Evolutionary conservation across 2,329 filamentous ascomycete species (phyloP).

Genomic region (Ophiostoma ulmi): DNA sequence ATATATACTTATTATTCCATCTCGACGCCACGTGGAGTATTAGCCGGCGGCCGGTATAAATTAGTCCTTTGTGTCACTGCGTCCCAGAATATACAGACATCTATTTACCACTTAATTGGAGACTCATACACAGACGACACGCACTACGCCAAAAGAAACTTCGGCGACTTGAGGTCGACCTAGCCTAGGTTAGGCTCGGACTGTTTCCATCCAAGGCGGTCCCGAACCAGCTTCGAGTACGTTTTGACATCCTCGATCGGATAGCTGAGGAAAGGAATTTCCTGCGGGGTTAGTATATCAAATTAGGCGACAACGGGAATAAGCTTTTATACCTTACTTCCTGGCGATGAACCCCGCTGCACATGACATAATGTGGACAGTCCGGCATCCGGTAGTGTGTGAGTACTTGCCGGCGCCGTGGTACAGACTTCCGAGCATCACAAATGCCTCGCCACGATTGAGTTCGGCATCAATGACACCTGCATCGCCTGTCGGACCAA

Average conservation of each 20-base stretch:
- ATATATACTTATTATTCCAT: neutral
- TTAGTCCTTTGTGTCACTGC: neutral
- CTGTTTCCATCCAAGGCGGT: slow-evolving; percentile 12
- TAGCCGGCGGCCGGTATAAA: neutral
- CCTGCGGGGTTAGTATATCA: neutral
- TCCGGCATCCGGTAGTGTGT: neutral
- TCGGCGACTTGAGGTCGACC: slow-evolving; percentile 9
- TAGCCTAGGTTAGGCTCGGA: slow-evolving; percentile 9
- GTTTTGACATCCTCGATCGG: slow-evolving; percentile 12
- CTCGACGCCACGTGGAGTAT: slow-evolving; percentile 5
- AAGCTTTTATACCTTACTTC: neutral
- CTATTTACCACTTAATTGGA: neutral
- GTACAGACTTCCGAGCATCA: neutral
- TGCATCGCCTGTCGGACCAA: slow-evolving; percentile 4
- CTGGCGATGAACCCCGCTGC: slow-evolving; percentile 9
- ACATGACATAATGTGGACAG: slow-evolving; percentile 14
- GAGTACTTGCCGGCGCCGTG: slow-evolving; percentile 14
- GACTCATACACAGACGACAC: neutral
- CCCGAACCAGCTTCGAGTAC: neutral
- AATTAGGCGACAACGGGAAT: neutral
- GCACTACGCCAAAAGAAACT: neutral
- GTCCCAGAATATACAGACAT: neutral
- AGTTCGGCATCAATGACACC: slow-evolving; percentile 1
- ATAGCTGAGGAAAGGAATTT: slow-evolving; percentile 11
- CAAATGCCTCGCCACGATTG: slow-evolving; percentile 6